Evolutionary conservation across 208 protist species (phyloP).

Genomic region (Herpetomonas tarakana): DNA sequence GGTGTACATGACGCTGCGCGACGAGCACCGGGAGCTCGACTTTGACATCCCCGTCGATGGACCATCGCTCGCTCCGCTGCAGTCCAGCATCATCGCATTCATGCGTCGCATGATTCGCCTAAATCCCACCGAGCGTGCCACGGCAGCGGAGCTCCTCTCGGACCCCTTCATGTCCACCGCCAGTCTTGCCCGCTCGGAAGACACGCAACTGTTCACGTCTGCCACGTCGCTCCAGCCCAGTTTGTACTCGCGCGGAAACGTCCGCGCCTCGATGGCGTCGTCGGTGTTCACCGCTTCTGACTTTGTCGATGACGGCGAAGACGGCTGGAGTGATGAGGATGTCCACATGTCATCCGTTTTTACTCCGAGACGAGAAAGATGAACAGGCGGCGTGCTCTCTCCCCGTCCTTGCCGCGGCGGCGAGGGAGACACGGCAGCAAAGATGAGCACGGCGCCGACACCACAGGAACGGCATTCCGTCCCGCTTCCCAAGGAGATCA

Average conservation of each 20-base stretch:
- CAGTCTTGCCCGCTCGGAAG: neutral
- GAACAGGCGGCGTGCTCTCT: neutral
- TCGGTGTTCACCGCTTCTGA: constrained; percentile 15
- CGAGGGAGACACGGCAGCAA: too few species aligned
- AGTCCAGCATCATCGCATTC: constrained; percentile 42
- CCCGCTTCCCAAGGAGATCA: too few species aligned
- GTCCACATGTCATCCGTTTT: constrained; percentile 2
- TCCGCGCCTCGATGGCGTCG: neutral
- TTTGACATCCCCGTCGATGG: constrained; percentile 6
- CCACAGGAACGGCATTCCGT: too few species aligned
- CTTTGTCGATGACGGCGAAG: constrained; percentile 6
- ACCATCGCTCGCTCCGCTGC: neutral
- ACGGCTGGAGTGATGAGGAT: constrained; percentile 4
- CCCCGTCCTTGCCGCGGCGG: too few species aligned
- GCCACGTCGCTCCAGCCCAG: neutral
- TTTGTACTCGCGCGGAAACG: neutral
- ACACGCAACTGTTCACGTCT: neutral
- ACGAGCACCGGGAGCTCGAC: constrained; percentile 11
- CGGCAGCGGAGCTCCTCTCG: constrained; percentile 54
- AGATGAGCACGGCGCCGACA: too few species aligned
- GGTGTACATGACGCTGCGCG: constrained; percentile 19
- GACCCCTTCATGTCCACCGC: constrained; percentile 29
- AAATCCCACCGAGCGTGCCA: constrained; percentile 41
- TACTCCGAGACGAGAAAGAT: neutral
- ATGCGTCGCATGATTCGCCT: constrained; percentile 55